phyloP scores from a whole-genome alignment of 1,139 yeast genomes.

The Hanseniaspora uvarum region DNA sequence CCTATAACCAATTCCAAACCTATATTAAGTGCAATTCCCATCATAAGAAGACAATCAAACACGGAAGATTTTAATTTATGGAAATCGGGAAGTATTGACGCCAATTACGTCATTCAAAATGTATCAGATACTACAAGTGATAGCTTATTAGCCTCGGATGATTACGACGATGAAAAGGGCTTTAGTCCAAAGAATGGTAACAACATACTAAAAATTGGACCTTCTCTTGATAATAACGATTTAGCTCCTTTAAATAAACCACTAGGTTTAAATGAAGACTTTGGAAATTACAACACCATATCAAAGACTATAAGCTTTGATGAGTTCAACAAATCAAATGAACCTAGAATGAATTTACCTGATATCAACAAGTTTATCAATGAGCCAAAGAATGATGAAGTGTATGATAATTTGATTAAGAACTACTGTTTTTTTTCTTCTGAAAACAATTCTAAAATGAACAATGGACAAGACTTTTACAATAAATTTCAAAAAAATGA shows the following conservation, averaged over 20 bases:
- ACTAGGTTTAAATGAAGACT: conserved; percentile 27
- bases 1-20: neutral
- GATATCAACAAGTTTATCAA: neutral
- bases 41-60: neutral
- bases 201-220: neutral
- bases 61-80: conserved; percentile 2
- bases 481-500: neutral
- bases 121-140: conserved; percentile 16
- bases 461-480: neutral
- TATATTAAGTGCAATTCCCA: neutral
- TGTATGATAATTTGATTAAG: conserved; percentile 1
- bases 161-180: conserved; percentile 16
- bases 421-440: conserved; percentile 11
- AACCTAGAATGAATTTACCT: neutral
- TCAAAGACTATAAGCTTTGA: conserved; percentile 29
- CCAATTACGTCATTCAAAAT: conserved; percentile 17
- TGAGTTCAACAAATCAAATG: conserved; percentile 13
- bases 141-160: conserved; percentile 15
- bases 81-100: conserved; percentile 9
- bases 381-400: neutral
- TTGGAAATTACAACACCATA: conserved; percentile 30
- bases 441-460: neutral
- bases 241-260: neutral
- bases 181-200: neutral
- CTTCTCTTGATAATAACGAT: neutral